Evolutionary conservation across 768 basidiomycete genomes (phyloP), one percentile per base, ranked within the genome.

Genomic region (Suillus sp.): DNA sequence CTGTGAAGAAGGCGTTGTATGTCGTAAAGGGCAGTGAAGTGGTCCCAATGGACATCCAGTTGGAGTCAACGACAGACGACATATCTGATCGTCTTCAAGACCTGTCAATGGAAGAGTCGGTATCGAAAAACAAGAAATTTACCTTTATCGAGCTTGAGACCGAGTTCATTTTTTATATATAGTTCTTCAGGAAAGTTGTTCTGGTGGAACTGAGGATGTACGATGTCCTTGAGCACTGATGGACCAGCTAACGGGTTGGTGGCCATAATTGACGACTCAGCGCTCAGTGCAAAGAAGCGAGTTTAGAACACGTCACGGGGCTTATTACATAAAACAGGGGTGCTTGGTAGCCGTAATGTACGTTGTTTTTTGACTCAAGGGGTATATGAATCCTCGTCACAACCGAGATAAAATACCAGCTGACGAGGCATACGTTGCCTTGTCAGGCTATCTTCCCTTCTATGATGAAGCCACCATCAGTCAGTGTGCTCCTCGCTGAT

Each of bases 121-220:
- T 34, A 13, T 57, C 30, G 13, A 47, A 47, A 38, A 48, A 40
- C 32, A n/a, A 42, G n/a, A 32, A 43, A 75, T 78, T 62, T 63
- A 91, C 95, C 95, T 84, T 95, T 93, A 78, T 97, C 95, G 38
- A 98, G 87, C 75, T 95, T 96, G 69, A 96, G 77, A 40, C 88
- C 87, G 16, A 94, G 83, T 54, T 95, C 91, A 34, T 81, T 81
- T 76, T 98, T 97, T 70, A 95, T 83, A 72, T 85, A 92, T 4
- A 79, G 71, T 73, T 98, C 96, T 62, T 91, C 88, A 48, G 86
- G 80, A 62, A 97, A 89, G 74, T 92, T 92, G 66, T 95, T 92
- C 75, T 98, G 96, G 76, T 97, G 95, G 72, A 97, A 96, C 71
- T 96, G 95, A 2, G 95, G 95, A 66, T 88, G 78, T 55, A 98